Percentiles rank a stretch among this genome's conserved stretches.
Conservation (phyloP, 148 eudicot species). For the Nyssa sinensis region DNA sequence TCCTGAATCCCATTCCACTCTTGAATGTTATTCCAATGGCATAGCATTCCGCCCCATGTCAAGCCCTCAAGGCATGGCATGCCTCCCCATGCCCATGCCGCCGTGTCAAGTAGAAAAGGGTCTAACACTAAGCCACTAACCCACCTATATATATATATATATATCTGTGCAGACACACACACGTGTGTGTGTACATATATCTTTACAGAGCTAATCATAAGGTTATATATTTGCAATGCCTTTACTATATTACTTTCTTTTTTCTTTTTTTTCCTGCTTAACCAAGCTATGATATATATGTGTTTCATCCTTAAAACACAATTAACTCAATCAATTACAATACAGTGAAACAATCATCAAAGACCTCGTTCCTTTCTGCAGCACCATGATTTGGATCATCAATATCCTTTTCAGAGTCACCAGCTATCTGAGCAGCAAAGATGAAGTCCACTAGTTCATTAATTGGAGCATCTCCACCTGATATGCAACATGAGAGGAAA, state of each 20-base stretch:
- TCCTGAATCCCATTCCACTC: no score
- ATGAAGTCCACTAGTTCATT: conserved; percentile 79
- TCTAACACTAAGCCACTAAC: no score
- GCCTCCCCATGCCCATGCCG: no score
- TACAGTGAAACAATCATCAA: conserved; percentile 12
- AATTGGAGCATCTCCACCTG: conserved; percentile 74
- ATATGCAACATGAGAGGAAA: conserved; percentile 18
- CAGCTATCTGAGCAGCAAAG: conserved; percentile 80
- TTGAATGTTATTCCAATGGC: no score
- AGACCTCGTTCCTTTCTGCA: conserved; percentile 50
- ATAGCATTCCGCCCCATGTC: no score
- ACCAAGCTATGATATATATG: neutral
- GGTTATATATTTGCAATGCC: neutral
- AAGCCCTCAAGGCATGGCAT: no score
- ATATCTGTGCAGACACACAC: no score
- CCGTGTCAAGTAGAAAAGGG: no score
- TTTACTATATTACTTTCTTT: neutral
- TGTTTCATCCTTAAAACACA: neutral
- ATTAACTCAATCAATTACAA: neutral
- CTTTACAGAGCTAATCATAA: no score
- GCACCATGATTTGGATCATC: conserved; percentile 25
- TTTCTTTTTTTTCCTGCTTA: neutral
- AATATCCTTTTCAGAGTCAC: conserved; percentile 37
- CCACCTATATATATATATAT: no score
- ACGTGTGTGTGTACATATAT: no score